These are phyloP conservation scores for Bolboschoenus planiculmis DNA, from an alignment of 176 grass and related monocot genomes.

Conservation along the genomic window DNA sequence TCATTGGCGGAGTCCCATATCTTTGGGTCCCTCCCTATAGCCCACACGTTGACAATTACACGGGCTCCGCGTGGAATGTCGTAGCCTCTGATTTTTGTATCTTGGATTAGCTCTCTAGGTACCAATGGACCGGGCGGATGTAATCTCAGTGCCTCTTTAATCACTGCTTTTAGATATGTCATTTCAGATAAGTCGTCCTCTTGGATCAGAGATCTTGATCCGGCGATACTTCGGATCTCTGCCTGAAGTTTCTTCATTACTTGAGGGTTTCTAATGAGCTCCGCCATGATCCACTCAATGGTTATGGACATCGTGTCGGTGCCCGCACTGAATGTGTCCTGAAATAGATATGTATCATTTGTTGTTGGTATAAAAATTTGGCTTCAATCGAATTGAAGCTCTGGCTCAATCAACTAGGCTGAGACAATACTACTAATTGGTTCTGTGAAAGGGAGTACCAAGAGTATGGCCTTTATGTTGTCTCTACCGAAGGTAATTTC, in stretches of 20 bases:
- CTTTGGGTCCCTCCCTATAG: constrained; percentile 27
- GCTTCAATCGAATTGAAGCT: background rate
- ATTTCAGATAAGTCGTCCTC: background rate
- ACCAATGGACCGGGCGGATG: constrained; percentile 24
- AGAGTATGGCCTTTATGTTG: constrained; percentile 23
- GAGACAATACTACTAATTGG: background rate
- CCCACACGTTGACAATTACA: constrained; percentile 47
- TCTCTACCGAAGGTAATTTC: background rate
- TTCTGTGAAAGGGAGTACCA: background rate
- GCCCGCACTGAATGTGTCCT: background rate
- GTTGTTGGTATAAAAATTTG: background rate
- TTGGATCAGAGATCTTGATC: background rate
- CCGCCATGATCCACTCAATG: constrained; percentile 44
- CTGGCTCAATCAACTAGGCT: background rate
- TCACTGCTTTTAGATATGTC: constrained; percentile 32
- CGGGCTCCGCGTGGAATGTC: constrained; percentile 26
- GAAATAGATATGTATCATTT: constrained; percentile 1
- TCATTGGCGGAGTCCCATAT: constrained; percentile 37
- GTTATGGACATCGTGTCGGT: background rate
- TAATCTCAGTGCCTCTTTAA: constrained; percentile 39
- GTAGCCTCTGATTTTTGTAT: constrained; percentile 27
- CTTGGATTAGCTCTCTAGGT: constrained; percentile 33
- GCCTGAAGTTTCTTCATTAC: constrained; percentile 29
- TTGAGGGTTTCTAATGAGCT: constrained; percentile 29
- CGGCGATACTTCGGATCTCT: background rate